These are phyloP conservation scores for Ustilago xerochloae DNA, from an alignment of 1,284 basidiomycete genomes.

Conservation along the genomic window DNA sequence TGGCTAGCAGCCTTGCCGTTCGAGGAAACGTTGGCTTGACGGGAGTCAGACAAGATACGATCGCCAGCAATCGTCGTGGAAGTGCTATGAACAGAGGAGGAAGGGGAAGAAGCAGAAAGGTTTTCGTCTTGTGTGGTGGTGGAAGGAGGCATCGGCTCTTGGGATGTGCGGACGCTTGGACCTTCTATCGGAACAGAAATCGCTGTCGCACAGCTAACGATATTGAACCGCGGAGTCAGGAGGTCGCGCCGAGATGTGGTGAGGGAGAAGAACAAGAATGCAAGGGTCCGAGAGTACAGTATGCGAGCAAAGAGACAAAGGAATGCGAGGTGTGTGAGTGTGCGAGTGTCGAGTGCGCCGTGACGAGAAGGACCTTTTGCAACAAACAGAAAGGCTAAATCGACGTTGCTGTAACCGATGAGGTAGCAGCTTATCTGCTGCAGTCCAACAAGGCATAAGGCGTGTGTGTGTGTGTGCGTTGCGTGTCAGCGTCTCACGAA, in stretches of 20 bases:
- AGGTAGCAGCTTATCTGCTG: constrained; percentile 9
- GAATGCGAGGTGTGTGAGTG: not conserved
- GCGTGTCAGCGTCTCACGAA: not conserved
- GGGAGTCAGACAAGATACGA: constrained; percentile 22
- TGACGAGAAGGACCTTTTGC: not conserved
- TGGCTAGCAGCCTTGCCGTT: constrained; percentile 7
- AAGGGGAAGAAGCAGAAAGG: not conserved
- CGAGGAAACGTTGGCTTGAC: constrained; percentile 16
- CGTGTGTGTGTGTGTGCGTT: constrained; percentile 4
- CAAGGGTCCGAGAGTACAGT: too few species aligned
- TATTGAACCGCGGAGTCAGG: too few species aligned
- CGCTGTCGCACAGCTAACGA: too few species aligned
- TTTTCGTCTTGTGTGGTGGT: constrained; percentile 3
- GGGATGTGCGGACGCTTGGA: not conserved
- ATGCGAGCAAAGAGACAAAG: too few species aligned
- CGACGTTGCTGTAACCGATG: constrained; percentile 16
- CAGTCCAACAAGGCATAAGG: not conserved
- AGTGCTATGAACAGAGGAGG: not conserved
- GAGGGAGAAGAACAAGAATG: not conserved
- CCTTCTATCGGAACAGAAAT: not conserved
- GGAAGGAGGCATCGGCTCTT: constrained; percentile 27
- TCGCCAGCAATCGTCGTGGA: constrained; percentile 14
- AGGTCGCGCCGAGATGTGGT: too few species aligned
- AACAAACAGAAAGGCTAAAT: not conserved
- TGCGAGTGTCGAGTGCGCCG: not conserved